Evolutionary conservation across 768 basidiomycete species (phyloP).

Genomic region (Sistotremastrum suecicum): DNA sequence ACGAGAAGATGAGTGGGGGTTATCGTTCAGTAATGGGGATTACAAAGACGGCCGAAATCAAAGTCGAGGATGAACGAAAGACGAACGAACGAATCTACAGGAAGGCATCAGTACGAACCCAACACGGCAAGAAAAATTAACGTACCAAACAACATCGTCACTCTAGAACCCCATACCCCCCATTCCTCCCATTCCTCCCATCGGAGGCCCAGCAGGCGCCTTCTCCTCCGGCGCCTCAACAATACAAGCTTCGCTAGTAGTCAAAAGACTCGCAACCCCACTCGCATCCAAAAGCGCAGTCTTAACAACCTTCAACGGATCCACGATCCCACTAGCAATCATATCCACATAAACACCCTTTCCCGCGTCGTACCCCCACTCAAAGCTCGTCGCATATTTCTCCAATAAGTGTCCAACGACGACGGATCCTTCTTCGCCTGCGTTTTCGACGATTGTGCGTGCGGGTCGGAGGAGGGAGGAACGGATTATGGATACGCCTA

Average conservation of each 20-base stretch:
- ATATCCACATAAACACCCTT: constrained; percentile 92
- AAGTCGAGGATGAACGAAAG: no score
- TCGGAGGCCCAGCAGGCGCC: constrained; percentile 32
- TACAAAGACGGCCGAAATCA: no score
- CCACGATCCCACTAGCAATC: constrained; percentile 88
- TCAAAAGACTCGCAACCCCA: constrained; percentile 87
- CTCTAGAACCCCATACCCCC: constrained; percentile 34
- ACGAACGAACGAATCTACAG: no score
- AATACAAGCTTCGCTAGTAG: constrained; percentile 85
- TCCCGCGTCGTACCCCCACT: constrained; percentile 81
- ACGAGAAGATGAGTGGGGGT: no score
- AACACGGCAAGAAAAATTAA: no score
- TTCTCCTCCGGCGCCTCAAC: constrained; percentile 80
- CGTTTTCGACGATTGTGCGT: constrained; percentile 83
- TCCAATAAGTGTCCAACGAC: constrained; percentile 78
- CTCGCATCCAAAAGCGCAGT: constrained; percentile 86
- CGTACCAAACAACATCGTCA: no score
- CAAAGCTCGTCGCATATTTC: constrained; percentile 52
- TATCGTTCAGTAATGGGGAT: no score
- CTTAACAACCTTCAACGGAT: constrained; percentile 90
- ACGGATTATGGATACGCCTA: constrained; percentile 87
- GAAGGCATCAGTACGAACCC: no score
- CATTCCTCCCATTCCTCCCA: constrained; percentile 34
- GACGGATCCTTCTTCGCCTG: constrained; percentile 87
- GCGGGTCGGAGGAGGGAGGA: constrained; percentile 73